These are phyloP conservation scores for Corylus heterophylla DNA, from an alignment of 306 rosid species.

Conservation along the genomic window DNA sequence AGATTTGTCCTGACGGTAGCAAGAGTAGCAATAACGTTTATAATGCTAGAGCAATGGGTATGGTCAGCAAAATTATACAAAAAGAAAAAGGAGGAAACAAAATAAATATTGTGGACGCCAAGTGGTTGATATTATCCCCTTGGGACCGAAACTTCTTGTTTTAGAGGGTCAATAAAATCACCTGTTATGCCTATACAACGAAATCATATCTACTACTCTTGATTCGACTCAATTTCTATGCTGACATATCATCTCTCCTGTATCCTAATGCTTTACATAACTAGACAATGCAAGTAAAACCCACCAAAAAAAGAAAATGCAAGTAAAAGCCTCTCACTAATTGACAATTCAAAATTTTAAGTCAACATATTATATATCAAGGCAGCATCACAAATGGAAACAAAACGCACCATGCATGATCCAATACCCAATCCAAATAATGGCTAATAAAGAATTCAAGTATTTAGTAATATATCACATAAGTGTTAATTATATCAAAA, in stretches of 20 bases:
- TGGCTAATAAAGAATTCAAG: background rate
- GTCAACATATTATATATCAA: background rate
- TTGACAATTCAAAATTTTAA: background rate
- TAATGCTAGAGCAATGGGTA: background rate
- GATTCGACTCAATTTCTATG: background rate
- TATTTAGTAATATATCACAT: background rate
- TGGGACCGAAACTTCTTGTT: background rate
- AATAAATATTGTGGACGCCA: background rate
- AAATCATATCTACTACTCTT: background rate
- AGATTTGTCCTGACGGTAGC: background rate
- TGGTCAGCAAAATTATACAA: background rate
- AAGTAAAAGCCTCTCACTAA: background rate
- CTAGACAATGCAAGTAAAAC: background rate
- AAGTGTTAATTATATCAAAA: background rate
- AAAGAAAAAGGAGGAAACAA: background rate
- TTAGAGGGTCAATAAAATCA: background rate
- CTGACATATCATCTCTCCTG: background rate
- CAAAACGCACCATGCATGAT: background rate
- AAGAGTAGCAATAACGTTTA: constrained; percentile 11
- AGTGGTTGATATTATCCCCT: background rate
- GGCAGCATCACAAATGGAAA: background rate
- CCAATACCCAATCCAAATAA: background rate
- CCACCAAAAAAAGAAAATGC: background rate
- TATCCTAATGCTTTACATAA: background rate
- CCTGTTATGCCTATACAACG: background rate